Evolutionary conservation across 345 rosid species (phyloP).

Genomic region (Camelina laxa): DNA sequence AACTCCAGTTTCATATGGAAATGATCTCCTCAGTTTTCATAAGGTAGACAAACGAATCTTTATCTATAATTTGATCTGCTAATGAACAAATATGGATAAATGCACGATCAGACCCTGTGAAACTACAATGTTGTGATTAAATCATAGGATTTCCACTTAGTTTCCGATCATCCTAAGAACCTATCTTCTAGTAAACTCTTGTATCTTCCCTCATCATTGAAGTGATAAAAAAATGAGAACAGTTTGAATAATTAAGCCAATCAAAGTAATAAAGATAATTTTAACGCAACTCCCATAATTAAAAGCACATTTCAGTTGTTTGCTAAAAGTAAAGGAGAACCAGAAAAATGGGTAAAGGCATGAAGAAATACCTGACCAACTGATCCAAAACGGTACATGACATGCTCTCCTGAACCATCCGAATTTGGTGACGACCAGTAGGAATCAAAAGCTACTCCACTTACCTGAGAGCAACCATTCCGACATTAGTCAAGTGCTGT

Average conservation of each 20-base stretch:
- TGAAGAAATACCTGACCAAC: constrained; percentile 88
- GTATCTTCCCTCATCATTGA: not conserved
- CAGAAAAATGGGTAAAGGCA: not conserved
- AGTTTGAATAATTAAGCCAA: constrained; percentile 5
- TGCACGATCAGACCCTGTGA: not conserved
- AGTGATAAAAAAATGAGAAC: not conserved
- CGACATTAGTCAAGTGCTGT: constrained; percentile 33
- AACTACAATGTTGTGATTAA: not conserved
- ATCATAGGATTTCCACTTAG: not conserved
- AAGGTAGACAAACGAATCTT: not conserved
- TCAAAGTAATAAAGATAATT: constrained; percentile 7
- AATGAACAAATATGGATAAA: not conserved
- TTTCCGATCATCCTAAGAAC: constrained; percentile 1
- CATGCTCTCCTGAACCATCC: constrained; percentile 79
- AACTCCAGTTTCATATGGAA: no score
- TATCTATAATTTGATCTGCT: not conserved
- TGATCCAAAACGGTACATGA: constrained; percentile 97
- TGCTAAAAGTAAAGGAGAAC: constrained; percentile 1
- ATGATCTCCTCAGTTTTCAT: no score
- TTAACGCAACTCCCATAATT: not conserved
- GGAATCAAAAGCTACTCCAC: constrained; percentile 99
- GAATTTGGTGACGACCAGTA: constrained; percentile 89
- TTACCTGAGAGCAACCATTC: constrained; percentile 70
- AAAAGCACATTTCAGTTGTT: not conserved
- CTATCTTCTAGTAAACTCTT: not conserved